Conservation (phyloP, 2,329 filamentous ascomycete genomes). For the Talaromyces atroroseus region DNA sequence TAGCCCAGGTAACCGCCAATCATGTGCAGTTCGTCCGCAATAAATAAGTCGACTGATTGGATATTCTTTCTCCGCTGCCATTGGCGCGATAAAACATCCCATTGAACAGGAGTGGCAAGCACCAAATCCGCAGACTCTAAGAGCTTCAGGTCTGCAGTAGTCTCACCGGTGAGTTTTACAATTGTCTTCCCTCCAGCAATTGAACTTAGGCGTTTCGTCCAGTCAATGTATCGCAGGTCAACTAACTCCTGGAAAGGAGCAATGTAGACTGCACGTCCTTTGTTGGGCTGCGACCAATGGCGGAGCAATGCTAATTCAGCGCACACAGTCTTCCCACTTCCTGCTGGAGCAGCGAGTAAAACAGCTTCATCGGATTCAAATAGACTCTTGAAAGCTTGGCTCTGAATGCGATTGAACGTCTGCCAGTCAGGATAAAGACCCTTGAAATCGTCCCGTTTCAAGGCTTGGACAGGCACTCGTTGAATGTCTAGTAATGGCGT, state of each 20-base stretch:
- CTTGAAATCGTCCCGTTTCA: slow-evolving; percentile 80
- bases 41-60: slow-evolving; percentile 81
- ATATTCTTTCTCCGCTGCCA: slow-evolving; percentile 97
- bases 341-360: slow-evolving; percentile 84
- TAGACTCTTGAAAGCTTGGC: slow-evolving; percentile 90
- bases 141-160: slow-evolving; percentile 80
- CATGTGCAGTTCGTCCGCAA: slow-evolving; percentile 93
- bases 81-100: slow-evolving; percentile 91
- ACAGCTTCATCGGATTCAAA: slow-evolving; percentile 91
- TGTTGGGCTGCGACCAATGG: slow-evolving; percentile 70
- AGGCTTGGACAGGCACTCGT: slow-evolving; percentile 76
- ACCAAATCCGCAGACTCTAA: slow-evolving; percentile 84
- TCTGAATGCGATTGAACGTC: slow-evolving; percentile 95
- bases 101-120: slow-evolving; percentile 85
- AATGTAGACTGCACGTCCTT: slow-evolving; percentile 83
- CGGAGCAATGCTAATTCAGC: slow-evolving; percentile 88
- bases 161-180: slow-evolving; percentile 90
- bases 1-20: slow-evolving; percentile 81
- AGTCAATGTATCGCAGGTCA: slow-evolving; percentile 74
- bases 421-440: slow-evolving; percentile 76
- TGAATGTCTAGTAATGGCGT: slow-evolving; percentile 90
- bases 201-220: slow-evolving; percentile 68
- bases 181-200: slow-evolving; percentile 81
- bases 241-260: slow-evolving; percentile 92
- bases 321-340: slow-evolving; percentile 94